Evolutionary conservation across 352 stramenopile species (phyloP), one percentile per base, ranked within the genome.

Genomic region (Pythium volutum): DNA sequence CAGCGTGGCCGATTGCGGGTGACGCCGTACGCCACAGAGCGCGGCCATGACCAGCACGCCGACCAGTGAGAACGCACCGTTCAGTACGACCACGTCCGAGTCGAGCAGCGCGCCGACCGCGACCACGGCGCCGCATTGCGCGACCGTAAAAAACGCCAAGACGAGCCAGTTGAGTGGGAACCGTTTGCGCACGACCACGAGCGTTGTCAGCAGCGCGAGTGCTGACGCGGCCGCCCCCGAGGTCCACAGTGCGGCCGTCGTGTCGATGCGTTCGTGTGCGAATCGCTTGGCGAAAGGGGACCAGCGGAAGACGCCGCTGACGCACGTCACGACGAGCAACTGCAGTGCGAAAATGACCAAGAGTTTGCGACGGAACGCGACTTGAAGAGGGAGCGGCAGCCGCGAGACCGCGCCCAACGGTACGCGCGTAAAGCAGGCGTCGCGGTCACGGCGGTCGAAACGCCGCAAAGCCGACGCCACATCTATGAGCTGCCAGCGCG

Each of bases 131-230:
- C 54, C 49, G 43, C 29, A 43, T 45, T 66, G 53, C 4, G 54
- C 49, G 34, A 14, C 25, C 16, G 46, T 66, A 26, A 73, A 73
- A 20, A 69, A 18, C 39, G 29, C 9, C 16, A 73, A 45, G 9
- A 63, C 9, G n/a, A 69, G 22, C 63, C 59, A 73, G 39, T 73
- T 73, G 55, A 64, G 49, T 22, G 66, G 66, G 51, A 62, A 69
- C n/a, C 34, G 36, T 25, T 62, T 38, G 43, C 64, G 63, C 23
- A 59, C 27, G 27, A 7, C 18, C 15, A 54, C 15, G 3, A 54
- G 25, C 10, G 43, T 15, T 34, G 64, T 63, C 4, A 69, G 60
- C 25, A 65, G 26, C 18, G 36, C 27, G 15, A 63, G 18, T 10
- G 49, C 54, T 3, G 46, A 45, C 26, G 34, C 8, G 15, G n/a